Evolutionary conservation across 495 filamentous ascomycete genomes (phyloP), one percentile per base, ranked within the genome.

Genomic region (Aspergillus bridgeri): DNA sequence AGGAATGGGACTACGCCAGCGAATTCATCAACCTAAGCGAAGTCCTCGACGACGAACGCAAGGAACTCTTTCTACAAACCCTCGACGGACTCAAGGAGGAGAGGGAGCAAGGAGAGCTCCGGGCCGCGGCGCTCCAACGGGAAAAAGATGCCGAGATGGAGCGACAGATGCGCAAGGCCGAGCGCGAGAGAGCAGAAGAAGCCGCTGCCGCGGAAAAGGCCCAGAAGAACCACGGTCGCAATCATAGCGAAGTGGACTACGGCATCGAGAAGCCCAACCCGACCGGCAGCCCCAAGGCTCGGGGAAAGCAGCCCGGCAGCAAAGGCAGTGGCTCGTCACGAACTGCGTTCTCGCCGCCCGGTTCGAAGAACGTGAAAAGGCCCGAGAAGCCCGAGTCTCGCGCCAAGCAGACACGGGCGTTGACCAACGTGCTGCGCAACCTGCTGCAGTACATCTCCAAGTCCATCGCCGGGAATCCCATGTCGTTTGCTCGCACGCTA

Each of bases 1-100:
- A 86, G 33, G 91, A 98, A 75, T 98, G 95, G 94, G 89, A 93
- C 45, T 97, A 97, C 66, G 91, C 94, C 0, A 79, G 82, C 23
- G 89, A 94, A 61, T 98, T 98, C 74, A 92, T 98, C 56, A 85
- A 78, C 56, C 78, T 91, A 58, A 91, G 83, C 65, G 83, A 91
- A 42, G 82, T 94, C 21, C 83, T 98, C 1, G 94, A 97, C 68
- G 93, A 98, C 55, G 94, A 98, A 68, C 83, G 89, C 33, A 86
- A 89, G 68, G 94, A 97, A 49, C 85, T 86, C 1, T 95, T 95
- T 69, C 66, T 93, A 3, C 88, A 91, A 61, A 89, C 82, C 22
- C 67, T 86, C 22, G 79, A 85, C 33, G 69, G 68, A 2, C 65
- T 88, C 33, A 80, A 80, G 57, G 81, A 83, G 60, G 87, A 92